Evolutionary conservation across 1,139 yeast species (phyloP).

Genomic region (Yamadazyma trypodendri): DNA sequence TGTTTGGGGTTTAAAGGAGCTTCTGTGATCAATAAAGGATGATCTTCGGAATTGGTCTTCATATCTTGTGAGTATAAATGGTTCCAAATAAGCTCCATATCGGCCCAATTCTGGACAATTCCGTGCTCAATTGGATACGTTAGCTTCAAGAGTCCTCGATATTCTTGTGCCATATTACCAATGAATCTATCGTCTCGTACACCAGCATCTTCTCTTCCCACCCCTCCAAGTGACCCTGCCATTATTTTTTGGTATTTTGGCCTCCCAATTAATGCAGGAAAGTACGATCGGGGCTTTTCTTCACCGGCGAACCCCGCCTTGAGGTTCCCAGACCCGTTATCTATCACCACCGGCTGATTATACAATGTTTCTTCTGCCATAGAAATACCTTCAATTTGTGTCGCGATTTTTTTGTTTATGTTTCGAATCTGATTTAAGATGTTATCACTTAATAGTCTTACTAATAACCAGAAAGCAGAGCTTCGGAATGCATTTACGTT

Average conservation of each 20-base stretch:
- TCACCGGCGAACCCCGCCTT: conserved; percentile 96
- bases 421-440: conserved; percentile 11
- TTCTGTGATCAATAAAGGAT: conserved; percentile 76
- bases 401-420: conserved; percentile 4
- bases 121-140: conserved; percentile 81
- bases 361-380: conserved; percentile 23
- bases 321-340: conserved; percentile 87
- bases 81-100: conserved; percentile 77
- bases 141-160: conserved; percentile 71
- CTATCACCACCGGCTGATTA: conserved; percentile 90
- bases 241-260: conserved; percentile 83
- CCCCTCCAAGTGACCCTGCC: conserved; percentile 59
- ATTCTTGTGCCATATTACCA: conserved; percentile 71
- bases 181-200: conserved; percentile 47
- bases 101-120: conserved; percentile 79
- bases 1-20: conserved; percentile 79
- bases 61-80: conserved; percentile 60
- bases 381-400: background rate
- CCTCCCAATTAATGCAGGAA: conserved; percentile 62
- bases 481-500: conserved; percentile 52
- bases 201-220: conserved; percentile 12
- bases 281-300: conserved; percentile 65
- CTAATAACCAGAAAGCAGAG: conserved; percentile 42
- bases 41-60: conserved; percentile 49
- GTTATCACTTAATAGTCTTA: conserved; percentile 39